These are phyloP conservation scores for Kregervanrija pseudodelftensis DNA, from an alignment of 805 yeast genomes.

Conservation along the genomic window DNA sequence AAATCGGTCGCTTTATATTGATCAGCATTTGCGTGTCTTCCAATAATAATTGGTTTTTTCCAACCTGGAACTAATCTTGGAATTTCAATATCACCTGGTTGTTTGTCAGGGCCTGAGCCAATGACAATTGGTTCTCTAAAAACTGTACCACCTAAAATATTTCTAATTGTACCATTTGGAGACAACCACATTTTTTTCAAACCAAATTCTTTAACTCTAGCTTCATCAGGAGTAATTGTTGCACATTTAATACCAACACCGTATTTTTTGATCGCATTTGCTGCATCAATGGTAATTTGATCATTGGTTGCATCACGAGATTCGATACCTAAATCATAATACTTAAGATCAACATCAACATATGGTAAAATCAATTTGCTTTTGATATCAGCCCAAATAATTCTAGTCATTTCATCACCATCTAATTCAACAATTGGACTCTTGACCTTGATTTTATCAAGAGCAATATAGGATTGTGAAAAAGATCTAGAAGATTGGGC, in stretches of 20 bases:
- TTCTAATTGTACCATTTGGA: slow-evolving; percentile 80
- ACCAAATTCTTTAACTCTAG: slow-evolving; percentile 65
- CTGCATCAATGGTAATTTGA: slow-evolving; percentile 70
- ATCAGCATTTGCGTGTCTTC: slow-evolving; percentile 83
- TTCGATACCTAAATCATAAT: slow-evolving; percentile 65
- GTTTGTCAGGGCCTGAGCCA: slow-evolving; percentile 30
- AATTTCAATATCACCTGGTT: slow-evolving; percentile 36
- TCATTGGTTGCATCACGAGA: slow-evolving; percentile 67
- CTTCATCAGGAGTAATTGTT: slow-evolving; percentile 79
- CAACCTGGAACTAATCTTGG: slow-evolving; percentile 75
- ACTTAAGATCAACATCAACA: slow-evolving; percentile 65
- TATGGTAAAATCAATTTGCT: slow-evolving; percentile 60
- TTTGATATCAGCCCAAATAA: slow-evolving; percentile 73
- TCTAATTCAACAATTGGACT: slow-evolving; percentile 73
- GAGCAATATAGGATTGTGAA: slow-evolving; percentile 19
- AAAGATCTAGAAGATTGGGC: slow-evolving; percentile 6
- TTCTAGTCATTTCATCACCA: slow-evolving; percentile 85
- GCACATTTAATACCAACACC: slow-evolving; percentile 85
- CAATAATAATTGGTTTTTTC: slow-evolving; percentile 78
- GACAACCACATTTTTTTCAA: slow-evolving; percentile 80
- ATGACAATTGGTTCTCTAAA: slow-evolving; percentile 81
- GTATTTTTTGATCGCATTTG: slow-evolving; percentile 62
- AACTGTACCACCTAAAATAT: slow-evolving; percentile 75
- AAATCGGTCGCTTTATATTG: slow-evolving; percentile 78
- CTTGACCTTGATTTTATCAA: slow-evolving; percentile 59